These are phyloP conservation scores for Eleusine coracana DNA, from an alignment of 176 grass and related monocot species.

Conservation along the genomic window DNA sequence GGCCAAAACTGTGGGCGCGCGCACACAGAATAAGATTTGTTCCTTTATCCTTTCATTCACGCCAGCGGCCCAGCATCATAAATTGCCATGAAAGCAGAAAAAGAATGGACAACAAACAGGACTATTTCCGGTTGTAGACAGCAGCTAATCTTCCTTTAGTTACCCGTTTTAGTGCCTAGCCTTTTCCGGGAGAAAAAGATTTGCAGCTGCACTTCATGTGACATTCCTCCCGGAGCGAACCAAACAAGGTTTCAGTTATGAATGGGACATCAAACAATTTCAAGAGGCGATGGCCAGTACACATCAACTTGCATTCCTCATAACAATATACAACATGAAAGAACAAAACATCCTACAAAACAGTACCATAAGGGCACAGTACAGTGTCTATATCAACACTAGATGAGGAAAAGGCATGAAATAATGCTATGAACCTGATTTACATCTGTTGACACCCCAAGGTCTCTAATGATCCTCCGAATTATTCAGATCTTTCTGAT, in stretches of 20 bases:
- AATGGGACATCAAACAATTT: not conserved
- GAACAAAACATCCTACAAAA: not conserved
- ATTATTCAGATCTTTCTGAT: slow-evolving; percentile 39
- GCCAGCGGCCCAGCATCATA: slow-evolving; percentile 4
- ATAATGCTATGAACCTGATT: slow-evolving; percentile 8
- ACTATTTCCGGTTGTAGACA: not conserved
- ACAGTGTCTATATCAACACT: not conserved
- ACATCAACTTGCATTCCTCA: not conserved
- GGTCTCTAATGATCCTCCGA: too few relatives aligned
- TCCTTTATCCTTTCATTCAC: not conserved
- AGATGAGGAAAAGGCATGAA: slow-evolving; percentile 7
- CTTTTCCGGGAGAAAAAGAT: not conserved
- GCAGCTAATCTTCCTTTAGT: not conserved
- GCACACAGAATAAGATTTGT: slow-evolving; percentile 22
- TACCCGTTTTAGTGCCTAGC: not conserved
- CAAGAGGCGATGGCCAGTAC: not conserved
- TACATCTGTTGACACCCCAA: too few relatives aligned
- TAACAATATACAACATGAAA: not conserved
- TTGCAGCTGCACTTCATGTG: not conserved
- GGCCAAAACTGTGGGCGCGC: slow-evolving; percentile 38
- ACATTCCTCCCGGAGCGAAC: not conserved
- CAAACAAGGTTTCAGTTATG: not conserved
- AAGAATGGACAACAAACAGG: not conserved
- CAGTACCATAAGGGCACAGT: not conserved
- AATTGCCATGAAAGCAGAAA: not conserved